Evolutionary conservation across 768 basidiomycete genomes (phyloP), one percentile per base, ranked within the genome.

Genomic region (Leccinum arenicola): DNA sequence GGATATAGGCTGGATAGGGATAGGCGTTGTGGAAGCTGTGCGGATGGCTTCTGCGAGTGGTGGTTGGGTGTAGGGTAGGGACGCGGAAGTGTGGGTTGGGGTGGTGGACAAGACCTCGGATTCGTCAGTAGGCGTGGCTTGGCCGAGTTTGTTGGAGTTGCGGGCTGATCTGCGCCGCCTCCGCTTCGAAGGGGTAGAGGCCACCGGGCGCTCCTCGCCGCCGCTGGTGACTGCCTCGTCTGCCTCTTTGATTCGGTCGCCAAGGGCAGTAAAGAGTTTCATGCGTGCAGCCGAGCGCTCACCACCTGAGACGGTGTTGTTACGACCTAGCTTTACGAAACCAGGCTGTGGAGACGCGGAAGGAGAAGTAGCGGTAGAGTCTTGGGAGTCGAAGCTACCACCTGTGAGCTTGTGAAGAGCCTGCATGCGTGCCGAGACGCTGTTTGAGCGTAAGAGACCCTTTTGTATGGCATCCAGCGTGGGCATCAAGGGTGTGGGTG

Each of bases 371-470:
- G 82, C 75, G 2, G 73, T 66, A 12, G 76, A 77, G 59, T 89
- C 87, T 61, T 84, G 83, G 5, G 80, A 76, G 61, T 90, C 89
- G 11, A 35, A 57, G 51, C 81, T 80, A 27, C 87, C 88, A 43
- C 91, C 89, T 1, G 89, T 93, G 56, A 97, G 78, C 70, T 93
- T 95, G 58, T 74, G 85, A 84, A 96, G 84, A 4, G 93, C 93
- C 68, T 88, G 82, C 53, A 86, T 82, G 54, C 88, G 82, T 21
- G 89, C 90, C n/a, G 91, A 80, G 11, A 85, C 91, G 67, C 94
- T 95, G 70, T 95, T 95, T 2, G 95, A 95, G 19, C 95, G 87
- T 68, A 91, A 87, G 3, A 97, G 82, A 15, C 88, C 88, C 66
- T 79, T 84, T 68, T 87, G 87, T 38, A 95, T 76, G 21, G 88